These are phyloP conservation scores for Vicia sativa DNA, from an alignment of 306 rosid species.

Conservation along the genomic window DNA sequence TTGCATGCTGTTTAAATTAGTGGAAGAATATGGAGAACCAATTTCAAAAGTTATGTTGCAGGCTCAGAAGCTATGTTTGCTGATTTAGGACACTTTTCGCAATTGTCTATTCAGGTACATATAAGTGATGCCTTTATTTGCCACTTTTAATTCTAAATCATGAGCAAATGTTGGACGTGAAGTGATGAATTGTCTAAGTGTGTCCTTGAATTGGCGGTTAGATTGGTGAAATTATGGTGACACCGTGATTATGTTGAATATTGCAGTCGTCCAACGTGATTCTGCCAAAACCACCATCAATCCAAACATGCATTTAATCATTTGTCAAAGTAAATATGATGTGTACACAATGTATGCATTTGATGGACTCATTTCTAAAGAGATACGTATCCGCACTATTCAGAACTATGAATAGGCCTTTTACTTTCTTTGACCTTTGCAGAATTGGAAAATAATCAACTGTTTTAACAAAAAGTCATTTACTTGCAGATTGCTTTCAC, in stretches of 20 bases:
- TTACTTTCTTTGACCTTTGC: constrained; percentile 23
- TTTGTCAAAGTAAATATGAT: neutral
- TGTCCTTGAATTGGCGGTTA: no score
- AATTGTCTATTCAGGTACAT: constrained; percentile 62
- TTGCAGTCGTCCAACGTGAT: no score
- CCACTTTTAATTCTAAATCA: no score
- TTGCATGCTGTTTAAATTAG: constrained; percentile 43
- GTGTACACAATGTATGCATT: neutral
- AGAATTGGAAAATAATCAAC: constrained; percentile 25
- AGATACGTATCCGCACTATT: constrained; percentile 1
- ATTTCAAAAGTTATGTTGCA: constrained; percentile 47
- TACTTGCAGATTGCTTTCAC: constrained; percentile 90
- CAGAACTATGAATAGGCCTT: neutral
- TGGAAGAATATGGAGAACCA: constrained; percentile 56
- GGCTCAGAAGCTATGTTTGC: constrained; percentile 99
- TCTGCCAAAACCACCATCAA: neutral
- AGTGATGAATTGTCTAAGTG: no score
- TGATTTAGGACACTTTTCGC: constrained; percentile 93
- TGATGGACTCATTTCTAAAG: constrained; percentile 14
- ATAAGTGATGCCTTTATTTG: constrained; percentile 26
- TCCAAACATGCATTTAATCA: neutral
- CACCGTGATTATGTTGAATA: no score
- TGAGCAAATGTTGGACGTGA: no score
- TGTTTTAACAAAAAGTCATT: constrained; percentile 40
- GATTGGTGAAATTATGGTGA: no score